phyloP scores from a whole-genome alignment of 169 alveolate species.

The Toxoplasma gondii region DNA sequence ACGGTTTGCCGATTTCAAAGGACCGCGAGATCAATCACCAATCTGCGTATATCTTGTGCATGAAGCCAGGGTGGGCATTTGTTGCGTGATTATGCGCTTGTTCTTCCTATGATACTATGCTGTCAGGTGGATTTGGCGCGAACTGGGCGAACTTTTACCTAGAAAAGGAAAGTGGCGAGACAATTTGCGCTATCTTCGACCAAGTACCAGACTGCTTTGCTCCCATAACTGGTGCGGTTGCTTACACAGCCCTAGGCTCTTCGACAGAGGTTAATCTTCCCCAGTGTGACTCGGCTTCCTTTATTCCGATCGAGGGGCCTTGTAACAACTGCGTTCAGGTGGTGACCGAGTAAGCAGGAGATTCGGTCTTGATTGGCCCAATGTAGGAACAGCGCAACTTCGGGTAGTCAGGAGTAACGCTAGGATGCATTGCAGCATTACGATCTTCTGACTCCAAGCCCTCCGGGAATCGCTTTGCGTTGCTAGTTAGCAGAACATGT shows the following conservation, averaged over 20 bases:
- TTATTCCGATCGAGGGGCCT: neutral
- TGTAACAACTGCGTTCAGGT: neutral
- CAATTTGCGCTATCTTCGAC: neutral
- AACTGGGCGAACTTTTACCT: constrained; percentile 52
- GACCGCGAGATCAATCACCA: too few species aligned
- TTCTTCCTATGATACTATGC: neutral
- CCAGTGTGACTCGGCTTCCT: neutral
- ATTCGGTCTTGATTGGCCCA: too few species aligned
- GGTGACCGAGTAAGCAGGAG: neutral
- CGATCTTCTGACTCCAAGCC: too few species aligned
- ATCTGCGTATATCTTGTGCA: too few species aligned
- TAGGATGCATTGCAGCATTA: too few species aligned
- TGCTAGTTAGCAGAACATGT: too few species aligned
- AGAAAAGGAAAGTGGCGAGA: neutral
- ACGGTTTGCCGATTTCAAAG: too few species aligned
- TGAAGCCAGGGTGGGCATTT: too few species aligned
- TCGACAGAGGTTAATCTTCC: constrained; percentile 40
- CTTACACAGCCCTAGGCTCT: constrained; percentile 48
- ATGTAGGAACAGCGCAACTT: too few species aligned
- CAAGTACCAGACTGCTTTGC: constrained; percentile 41
- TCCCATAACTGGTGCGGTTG: constrained; percentile 29
- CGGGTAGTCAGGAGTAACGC: too few species aligned
- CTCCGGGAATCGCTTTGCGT: too few species aligned
- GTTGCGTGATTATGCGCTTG: neutral
- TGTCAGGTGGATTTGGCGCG: constrained; percentile 66